phyloP scores from a whole-genome alignment of 2,329 filamentous ascomycete genomes.

The Trichoderma asperellum region DNA sequence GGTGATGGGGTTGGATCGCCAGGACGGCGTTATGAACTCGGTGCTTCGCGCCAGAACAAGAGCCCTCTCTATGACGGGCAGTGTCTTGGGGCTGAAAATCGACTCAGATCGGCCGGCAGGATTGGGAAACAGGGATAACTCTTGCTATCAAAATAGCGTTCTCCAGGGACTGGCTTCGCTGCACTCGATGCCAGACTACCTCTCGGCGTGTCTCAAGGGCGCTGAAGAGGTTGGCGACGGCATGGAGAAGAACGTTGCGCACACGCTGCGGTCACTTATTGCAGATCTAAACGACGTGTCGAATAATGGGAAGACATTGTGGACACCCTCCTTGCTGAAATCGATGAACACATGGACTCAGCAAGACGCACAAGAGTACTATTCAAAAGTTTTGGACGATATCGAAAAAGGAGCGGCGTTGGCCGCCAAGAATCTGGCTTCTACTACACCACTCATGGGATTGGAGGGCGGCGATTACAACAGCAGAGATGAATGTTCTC shows the following conservation, averaged over 20 bases:
- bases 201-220: constrained; percentile 52
- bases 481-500: constrained; percentile 47
- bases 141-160: constrained; percentile 96
- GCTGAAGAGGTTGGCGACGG: constrained; percentile 34
- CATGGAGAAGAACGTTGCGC: constrained; percentile 45
- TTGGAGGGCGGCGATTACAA: constrained; percentile 9
- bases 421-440: constrained; percentile 40
- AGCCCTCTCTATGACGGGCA: constrained; percentile 57
- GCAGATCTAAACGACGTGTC: constrained; percentile 68
- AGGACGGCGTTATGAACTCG: constrained; percentile 57
- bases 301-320: constrained; percentile 76
- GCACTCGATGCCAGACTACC: constrained; percentile 67
- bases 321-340: constrained; percentile 81
- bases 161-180: constrained; percentile 83
- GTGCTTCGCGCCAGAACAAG: constrained; percentile 63
- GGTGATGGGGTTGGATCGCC: constrained; percentile 62
- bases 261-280: constrained; percentile 66
- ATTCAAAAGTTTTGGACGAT: constrained; percentile 83
- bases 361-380: constrained; percentile 98
- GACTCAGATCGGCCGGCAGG: constrained; percentile 61
- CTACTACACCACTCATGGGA: constrained; percentile 6
- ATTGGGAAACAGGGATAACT: constrained; percentile 90
- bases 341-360: constrained; percentile 95
- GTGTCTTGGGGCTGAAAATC: constrained; percentile 45
- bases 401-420: constrained; percentile 75